Evolutionary conservation across 2,329 filamentous ascomycete species (phyloP).

Genomic region (Colletotrichum noveboracense): DNA sequence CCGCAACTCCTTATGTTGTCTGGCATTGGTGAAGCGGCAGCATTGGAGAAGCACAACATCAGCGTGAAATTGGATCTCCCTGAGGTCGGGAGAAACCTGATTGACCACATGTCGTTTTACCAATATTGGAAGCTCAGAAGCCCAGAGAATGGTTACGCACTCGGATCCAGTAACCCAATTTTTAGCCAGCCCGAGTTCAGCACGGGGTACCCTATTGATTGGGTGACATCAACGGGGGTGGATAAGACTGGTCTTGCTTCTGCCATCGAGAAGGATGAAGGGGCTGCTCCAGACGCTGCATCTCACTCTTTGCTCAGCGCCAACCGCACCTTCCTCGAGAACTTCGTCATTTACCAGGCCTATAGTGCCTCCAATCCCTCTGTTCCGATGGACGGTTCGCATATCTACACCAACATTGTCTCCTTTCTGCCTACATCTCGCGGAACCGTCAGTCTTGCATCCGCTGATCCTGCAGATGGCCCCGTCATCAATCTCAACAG

Average conservation of each 20-base stretch:
- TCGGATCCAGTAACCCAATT: slow-evolving; percentile 37
- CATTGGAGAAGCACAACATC: slow-evolving; percentile 47
- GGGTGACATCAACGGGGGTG: slow-evolving; percentile 35
- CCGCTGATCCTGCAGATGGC: slow-evolving; percentile 16
- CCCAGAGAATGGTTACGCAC: slow-evolving; percentile 34
- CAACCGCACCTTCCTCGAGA: slow-evolving; percentile 29
- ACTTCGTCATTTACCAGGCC: slow-evolving; percentile 26
- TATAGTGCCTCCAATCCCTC: neutral
- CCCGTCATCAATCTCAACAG: slow-evolving; percentile 31
- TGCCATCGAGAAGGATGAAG: slow-evolving; percentile 39
- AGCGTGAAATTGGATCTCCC: slow-evolving; percentile 44
- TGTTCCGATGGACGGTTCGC: slow-evolving; percentile 7
- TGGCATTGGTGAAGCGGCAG: slow-evolving; percentile 51
- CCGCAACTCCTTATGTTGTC: slow-evolving; percentile 58
- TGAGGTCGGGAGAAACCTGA: slow-evolving; percentile 55
- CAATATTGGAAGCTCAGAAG: slow-evolving; percentile 34
- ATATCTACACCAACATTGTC: slow-evolving; percentile 24
- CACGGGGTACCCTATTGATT: slow-evolving; percentile 41
- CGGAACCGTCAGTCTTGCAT: slow-evolving; percentile 30
- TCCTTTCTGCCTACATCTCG: slow-evolving; percentile 30
- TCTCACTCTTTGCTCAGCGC: slow-evolving; percentile 36
- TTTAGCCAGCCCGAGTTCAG: slow-evolving; percentile 40
- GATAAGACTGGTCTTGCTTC: slow-evolving; percentile 29
- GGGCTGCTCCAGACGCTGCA: slow-evolving; percentile 31
- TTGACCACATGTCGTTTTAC: slow-evolving; percentile 51